Conservation (phyloP, 2,329 filamentous ascomycete genomes). For the Aspergillus piperis region DNA sequence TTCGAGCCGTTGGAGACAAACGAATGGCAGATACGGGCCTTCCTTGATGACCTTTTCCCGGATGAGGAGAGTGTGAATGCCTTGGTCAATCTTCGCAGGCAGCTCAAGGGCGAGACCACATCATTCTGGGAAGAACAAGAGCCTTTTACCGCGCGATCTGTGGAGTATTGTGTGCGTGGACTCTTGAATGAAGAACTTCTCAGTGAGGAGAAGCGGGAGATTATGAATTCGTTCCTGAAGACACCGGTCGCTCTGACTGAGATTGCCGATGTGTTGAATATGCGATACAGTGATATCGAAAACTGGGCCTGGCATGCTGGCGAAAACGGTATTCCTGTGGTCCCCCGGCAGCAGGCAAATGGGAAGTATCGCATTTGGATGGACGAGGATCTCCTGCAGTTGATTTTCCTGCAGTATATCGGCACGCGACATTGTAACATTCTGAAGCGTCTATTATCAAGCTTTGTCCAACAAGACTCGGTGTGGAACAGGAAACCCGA, state of each 20-base stretch:
- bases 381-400: conserved; percentile 50
- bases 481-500: conserved; percentile 19
- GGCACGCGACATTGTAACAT: conserved; percentile 39
- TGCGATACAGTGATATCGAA: conserved; percentile 44
- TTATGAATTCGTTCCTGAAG: conserved; percentile 43
- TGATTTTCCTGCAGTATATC: conserved; percentile 50
- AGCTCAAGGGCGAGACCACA: not conserved
- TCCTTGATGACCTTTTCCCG: conserved; percentile 35
- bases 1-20: conserved; percentile 41
- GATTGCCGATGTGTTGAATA: conserved; percentile 48
- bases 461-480: conserved; percentile 5
- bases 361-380: conserved; percentile 51
- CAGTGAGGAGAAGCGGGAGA: conserved; percentile 46
- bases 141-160: conserved; percentile 35
- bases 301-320: conserved; percentile 49
- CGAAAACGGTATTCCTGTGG: conserved; percentile 44
- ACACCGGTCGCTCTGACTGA: conserved; percentile 44
- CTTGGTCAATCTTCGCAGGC: conserved; percentile 2
- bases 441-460: conserved; percentile 19
- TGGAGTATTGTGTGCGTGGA: conserved; percentile 41
- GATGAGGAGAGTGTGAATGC: conserved; percentile 25
- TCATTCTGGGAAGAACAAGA: conserved; percentile 19
- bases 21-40: conserved; percentile 32
- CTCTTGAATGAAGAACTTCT: conserved; percentile 46
- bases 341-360: conserved; percentile 46